Percentiles rank a stretch among this genome's conserved stretches.
These are phyloP conservation scores for Verticillium longisporum DNA, from an alignment of 2,329 filamentous ascomycete species.

Conservation along the genomic window DNA sequence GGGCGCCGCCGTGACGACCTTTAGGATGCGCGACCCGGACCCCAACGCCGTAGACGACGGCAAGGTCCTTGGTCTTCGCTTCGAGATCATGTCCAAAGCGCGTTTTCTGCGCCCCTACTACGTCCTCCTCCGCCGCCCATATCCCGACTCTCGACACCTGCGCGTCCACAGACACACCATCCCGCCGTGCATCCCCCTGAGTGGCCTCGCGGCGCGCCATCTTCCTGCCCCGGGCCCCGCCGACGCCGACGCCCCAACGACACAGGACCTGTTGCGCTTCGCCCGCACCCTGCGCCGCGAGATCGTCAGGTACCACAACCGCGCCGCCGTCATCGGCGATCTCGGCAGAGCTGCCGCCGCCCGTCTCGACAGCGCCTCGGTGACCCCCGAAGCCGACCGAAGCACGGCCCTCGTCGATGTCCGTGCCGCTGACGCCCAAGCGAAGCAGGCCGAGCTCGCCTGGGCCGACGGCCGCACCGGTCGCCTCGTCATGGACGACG, in stretches of 20 bases:
- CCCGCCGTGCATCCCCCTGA: conserved; percentile 55
- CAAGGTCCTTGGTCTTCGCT: conserved; percentile 60
- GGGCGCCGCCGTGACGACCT: conserved; percentile 60
- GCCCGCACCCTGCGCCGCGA: conserved; percentile 52
- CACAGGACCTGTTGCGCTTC: conserved; percentile 54
- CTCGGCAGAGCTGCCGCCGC: conserved; percentile 25
- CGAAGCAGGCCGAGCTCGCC: conserved; percentile 56
- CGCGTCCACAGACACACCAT: conserved; percentile 64
- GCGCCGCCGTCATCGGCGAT: conserved; percentile 51
- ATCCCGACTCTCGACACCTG: conserved; percentile 31
- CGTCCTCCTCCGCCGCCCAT: conserved; percentile 59
- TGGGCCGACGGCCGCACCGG: conserved; percentile 61
- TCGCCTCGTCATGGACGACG: conserved; percentile 52
- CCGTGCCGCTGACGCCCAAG: conserved; percentile 55
- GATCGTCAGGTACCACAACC: conserved; percentile 61
- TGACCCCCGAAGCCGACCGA: conserved; percentile 16
- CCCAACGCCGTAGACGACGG: conserved; percentile 59
- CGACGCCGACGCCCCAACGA: conserved; percentile 19
- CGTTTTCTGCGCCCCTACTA: conserved; percentile 64
- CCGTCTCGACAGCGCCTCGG: conserved; percentile 9
- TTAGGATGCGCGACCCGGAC: conserved; percentile 63
- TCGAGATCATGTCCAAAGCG: conserved; percentile 58
- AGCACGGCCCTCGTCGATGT: conserved; percentile 46
- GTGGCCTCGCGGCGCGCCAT: conserved; percentile 48
- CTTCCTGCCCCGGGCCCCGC: conserved; percentile 39